Conservation (phyloP, 805 yeast species). For the Candida dajiaensis region DNA sequence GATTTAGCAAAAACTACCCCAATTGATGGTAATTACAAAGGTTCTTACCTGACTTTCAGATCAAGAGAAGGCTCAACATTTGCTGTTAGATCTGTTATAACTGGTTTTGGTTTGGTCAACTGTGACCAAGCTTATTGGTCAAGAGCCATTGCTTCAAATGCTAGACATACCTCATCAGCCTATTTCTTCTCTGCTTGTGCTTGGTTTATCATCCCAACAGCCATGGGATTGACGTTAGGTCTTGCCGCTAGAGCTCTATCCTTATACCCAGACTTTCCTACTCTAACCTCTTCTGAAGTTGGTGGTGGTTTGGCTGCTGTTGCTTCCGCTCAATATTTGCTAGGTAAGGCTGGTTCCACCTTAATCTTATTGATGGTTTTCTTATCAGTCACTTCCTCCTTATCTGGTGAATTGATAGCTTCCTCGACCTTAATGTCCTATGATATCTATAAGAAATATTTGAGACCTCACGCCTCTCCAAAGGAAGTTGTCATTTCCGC, state of each 20-base stretch:
- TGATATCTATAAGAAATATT: slow-evolving; percentile 40
- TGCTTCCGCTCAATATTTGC: slow-evolving; percentile 32
- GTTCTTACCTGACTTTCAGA: slow-evolving; percentile 32
- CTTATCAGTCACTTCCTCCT: slow-evolving; percentile 36
- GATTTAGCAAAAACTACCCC: slow-evolving; percentile 30
- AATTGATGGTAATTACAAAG: slow-evolving; percentile 29
- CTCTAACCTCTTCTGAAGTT: slow-evolving; percentile 32
- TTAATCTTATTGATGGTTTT: slow-evolving; percentile 37
- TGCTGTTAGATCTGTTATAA: slow-evolving; percentile 27
- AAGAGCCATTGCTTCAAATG: slow-evolving; percentile 38
- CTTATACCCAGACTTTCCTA: slow-evolving; percentile 27
- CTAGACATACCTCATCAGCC: slow-evolving; percentile 29
- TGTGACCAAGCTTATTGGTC: slow-evolving; percentile 36
- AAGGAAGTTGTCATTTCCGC: slow-evolving; percentile 35
- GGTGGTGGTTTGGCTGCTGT: slow-evolving; percentile 35
- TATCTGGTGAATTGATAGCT: slow-evolving; percentile 37
- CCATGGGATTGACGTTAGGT: slow-evolving; percentile 34
- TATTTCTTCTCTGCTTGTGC: slow-evolving; percentile 34
- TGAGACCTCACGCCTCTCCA: slow-evolving; percentile 37
- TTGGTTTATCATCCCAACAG: slow-evolving; percentile 35
- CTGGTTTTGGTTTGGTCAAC: slow-evolving; percentile 32
- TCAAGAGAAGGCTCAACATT: slow-evolving; percentile 28
- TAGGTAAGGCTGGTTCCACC: slow-evolving; percentile 39
- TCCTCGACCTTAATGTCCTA: slow-evolving; percentile 37
- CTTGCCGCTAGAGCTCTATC: slow-evolving; percentile 33